Evolutionary conservation across 2,329 filamentous ascomycete species (phyloP), one percentile per base, ranked within the genome.

Genomic region (Rasamsonia emersonii): DNA sequence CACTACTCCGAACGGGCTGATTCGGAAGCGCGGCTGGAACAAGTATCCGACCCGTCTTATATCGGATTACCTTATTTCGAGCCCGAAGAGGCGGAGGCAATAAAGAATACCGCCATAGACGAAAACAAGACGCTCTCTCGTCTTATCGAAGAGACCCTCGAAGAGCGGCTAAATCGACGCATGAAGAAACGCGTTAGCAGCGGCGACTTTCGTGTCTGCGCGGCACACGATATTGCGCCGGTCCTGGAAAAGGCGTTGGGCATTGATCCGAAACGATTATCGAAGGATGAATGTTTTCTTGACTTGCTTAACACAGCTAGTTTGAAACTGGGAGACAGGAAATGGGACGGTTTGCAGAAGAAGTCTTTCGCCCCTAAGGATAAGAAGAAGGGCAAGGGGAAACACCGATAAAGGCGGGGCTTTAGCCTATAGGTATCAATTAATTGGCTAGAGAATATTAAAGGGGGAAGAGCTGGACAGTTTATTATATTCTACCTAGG

Each of bases 141-240:
- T 4, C 10, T 37, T 4, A 42, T 53, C 2, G 24, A 47, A 33
- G 38, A 42, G 16, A 43, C 36, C 1, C 33, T 50, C 10, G 20
- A 40, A 3, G 38, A 50, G 23, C 35, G 49, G 7, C 24, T 54
- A 11, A 38, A 50, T 28, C 40, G 47, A 11, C 38, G 51, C 8
- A 47, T 47, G 18, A 52, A 54, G 33, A 54, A 53, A 35, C 38
- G 51, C 1, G 36, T 42, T 5, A 44, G 50, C 11, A 54, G 41
- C 6, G 40, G 40, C 1, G 51, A 57, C 28, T 56, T 46, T 35
- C 37, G 50, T 1, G 40, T 56, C n/a, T 58, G 52, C 30, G 47
- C 54, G n/a, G 53, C 53, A 3, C 53, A 58, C 33, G 53, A 59
- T 38, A 28, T 58, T 23, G 49, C 51, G 13, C 49, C 46, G 2